Base-by-base conservation (phyloP, 768 basidiomycete species). In the Agrocybe chaxingu region DNA sequence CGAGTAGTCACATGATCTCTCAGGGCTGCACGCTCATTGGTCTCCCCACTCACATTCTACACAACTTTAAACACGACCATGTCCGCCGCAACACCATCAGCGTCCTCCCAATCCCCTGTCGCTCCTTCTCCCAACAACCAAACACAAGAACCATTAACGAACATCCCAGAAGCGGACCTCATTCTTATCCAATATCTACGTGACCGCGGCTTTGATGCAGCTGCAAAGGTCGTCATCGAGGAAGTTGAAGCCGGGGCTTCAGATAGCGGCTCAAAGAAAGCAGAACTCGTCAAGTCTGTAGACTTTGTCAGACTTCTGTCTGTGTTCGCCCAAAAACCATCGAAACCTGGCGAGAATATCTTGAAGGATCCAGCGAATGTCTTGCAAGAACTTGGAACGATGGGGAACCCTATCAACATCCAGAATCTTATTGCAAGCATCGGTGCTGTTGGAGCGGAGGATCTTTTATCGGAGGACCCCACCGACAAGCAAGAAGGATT, bases 401-500 rank as follows among this genome's bases (percentile, higher is more conserved):
- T 85, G 76, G 84, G 84, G 11, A 89, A 82, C 59, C 79, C 87
- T 2, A 69, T 79, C 16, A 87, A 79, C 58, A 84, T 90, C 48
- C 89, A 89, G 62, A 85, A 78, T 58, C 73, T 91, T 47, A 83
- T 91, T 49, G 78, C 85, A 11, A 89, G 83, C 61, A 81, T 92
- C 55, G 86, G 85, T n/a, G 71, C 81, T 32, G 82, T 88, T 37
- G 89, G 88, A 10, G 84, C 89, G 2, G 89, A 92, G 60, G 91
- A 92, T 50, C 83, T 92, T 33, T 72, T 93, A 29, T 83, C 85
- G 10, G 71, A 84, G 8, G 90, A 93, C 62, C 91, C 91, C 7
- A 86, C 85, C 3, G 91, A 93, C 64, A 89, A 87, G 57, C 85
- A 89, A 38, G 87, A 89, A 60, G 92, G 92, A 3, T 93, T 89